Evolutionary conservation across 1,284 basidiomycete genomes (phyloP).

Genomic region (Apiotrichum porosum): DNA sequence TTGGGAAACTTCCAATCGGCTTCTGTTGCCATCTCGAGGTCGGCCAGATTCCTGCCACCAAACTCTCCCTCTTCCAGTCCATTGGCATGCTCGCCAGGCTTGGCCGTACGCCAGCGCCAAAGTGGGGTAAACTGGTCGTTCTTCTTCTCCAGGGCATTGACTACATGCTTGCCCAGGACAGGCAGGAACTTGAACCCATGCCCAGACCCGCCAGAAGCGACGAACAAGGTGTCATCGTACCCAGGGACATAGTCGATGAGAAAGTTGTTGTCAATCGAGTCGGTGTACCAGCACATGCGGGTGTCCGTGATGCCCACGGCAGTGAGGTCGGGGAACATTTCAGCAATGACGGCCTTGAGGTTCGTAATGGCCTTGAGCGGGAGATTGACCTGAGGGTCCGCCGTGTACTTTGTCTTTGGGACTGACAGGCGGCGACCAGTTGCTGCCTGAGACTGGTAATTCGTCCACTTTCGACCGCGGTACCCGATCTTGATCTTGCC

Average conservation of each 20-base stretch:
- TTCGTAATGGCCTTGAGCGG: slow-evolving; percentile 21
- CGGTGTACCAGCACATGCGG: slow-evolving; percentile 34
- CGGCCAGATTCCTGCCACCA: slow-evolving; percentile 10
- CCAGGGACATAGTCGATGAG: slow-evolving; percentile 31
- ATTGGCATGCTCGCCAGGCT: slow-evolving; percentile 19
- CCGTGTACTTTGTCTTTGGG: slow-evolving; percentile 23
- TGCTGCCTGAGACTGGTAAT: slow-evolving; percentile 22
- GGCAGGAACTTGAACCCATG: slow-evolving; percentile 38
- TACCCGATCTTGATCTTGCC: slow-evolving; percentile 31
- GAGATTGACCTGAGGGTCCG: slow-evolving; percentile 15
- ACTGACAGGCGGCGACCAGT: slow-evolving; percentile 17
- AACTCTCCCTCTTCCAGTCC: slow-evolving; percentile 27
- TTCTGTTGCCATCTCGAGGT: slow-evolving; percentile 10
- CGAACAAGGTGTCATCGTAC: slow-evolving; percentile 21
- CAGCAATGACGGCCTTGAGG: slow-evolving; percentile 18
- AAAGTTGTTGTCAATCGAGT: slow-evolving; percentile 26
- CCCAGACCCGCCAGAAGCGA: slow-evolving; percentile 25
- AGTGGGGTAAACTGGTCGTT: slow-evolving; percentile 25
- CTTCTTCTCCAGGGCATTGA: slow-evolving; percentile 21
- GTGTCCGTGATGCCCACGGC: slow-evolving; percentile 27
- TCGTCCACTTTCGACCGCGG: slow-evolving; percentile 27
- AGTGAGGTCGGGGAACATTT: slow-evolving; percentile 23
- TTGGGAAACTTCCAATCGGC: too few species aligned
- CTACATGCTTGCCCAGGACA: slow-evolving; percentile 26
- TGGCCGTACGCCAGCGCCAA: slow-evolving; percentile 18